Percentiles rank a stretch among this genome's conserved stretches.
phyloP scores from a whole-genome alignment of 2,329 filamentous ascomycete genomes.

The Colletotrichum salicis region DNA sequence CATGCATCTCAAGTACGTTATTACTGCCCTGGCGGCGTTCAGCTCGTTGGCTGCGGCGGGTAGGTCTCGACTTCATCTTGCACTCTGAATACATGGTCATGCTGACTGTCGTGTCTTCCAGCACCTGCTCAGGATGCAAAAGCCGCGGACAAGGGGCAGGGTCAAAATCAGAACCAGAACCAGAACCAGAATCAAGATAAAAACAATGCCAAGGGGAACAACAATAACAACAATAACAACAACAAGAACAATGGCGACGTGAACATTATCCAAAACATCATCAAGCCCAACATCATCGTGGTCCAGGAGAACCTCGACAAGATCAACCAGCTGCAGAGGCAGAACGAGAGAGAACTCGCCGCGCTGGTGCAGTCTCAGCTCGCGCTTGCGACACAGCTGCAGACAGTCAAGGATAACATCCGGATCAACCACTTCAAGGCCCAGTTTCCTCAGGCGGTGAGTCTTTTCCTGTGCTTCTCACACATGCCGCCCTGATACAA shows the following conservation, averaged over 20 bases:
- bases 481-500: background rate
- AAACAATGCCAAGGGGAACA: constrained; percentile 2
- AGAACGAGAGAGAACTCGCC: constrained; percentile 51
- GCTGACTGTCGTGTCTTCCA: constrained; percentile 4
- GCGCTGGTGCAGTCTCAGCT: constrained; percentile 50
- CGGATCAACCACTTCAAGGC: constrained; percentile 52
- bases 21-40: constrained; percentile 44
- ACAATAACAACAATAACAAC: background rate
- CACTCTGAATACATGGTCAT: no score
- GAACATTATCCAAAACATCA: constrained; percentile 43
- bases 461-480: constrained; percentile 19
- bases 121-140: constrained; percentile 24
- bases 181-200: constrained; percentile 8
- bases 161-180: constrained; percentile 3
- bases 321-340: constrained; percentile 45
- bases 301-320: constrained; percentile 50
- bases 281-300: constrained; percentile 42
- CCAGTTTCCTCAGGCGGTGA: constrained; percentile 49
- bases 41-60: constrained; percentile 42
- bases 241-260: constrained; percentile 27
- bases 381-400: constrained; percentile 48
- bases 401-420: constrained; percentile 55
- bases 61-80: constrained; percentile 31
- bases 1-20: constrained; percentile 42
- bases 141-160: constrained; percentile 6